Conservation (phyloP, 2,329 filamentous ascomycete genomes). For the Daldinia sp. region DNA sequence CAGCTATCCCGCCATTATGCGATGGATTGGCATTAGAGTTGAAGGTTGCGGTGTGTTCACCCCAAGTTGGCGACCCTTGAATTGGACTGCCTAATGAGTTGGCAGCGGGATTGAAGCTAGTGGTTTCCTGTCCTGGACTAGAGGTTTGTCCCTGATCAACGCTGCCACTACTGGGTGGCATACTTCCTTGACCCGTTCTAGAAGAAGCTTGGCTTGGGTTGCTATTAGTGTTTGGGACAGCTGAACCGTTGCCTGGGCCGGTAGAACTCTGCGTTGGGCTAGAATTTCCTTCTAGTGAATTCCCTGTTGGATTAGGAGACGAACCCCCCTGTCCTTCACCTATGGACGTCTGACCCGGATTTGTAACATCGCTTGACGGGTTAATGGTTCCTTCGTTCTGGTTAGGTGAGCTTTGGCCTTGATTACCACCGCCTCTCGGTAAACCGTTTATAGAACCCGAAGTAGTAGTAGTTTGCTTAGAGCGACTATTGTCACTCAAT, state of each 20-base stretch:
- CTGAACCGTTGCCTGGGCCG: slow-evolving; percentile 5
- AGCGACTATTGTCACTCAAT: not conserved
- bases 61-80: too few species aligned
- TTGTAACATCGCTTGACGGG: not conserved
- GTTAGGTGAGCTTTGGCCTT: not conserved
- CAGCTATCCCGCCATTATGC: not conserved
- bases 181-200: too few species aligned
- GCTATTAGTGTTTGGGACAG: not conserved
- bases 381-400: slow-evolving; percentile 4
- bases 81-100: too few species aligned
- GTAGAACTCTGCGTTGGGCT: not conserved
- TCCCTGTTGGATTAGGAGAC: slow-evolving; percentile 4
- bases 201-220: too few species aligned
- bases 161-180: too few species aligned
- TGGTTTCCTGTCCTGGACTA: too few species aligned
- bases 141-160: too few species aligned
- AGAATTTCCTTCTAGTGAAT: not conserved
- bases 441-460: slow-evolving; percentile 14
- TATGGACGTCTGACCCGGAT: not conserved
- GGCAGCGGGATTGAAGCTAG: too few species aligned
- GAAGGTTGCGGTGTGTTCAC: too few species aligned
- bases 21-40: not conserved
- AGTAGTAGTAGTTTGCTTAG: not conserved
- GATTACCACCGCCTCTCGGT: not conserved
- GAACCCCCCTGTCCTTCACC: slow-evolving; percentile 9